These are phyloP conservation scores for Talaromyces atroroseus DNA, from an alignment of 2,329 filamentous ascomycete genomes.

Conservation along the genomic window DNA sequence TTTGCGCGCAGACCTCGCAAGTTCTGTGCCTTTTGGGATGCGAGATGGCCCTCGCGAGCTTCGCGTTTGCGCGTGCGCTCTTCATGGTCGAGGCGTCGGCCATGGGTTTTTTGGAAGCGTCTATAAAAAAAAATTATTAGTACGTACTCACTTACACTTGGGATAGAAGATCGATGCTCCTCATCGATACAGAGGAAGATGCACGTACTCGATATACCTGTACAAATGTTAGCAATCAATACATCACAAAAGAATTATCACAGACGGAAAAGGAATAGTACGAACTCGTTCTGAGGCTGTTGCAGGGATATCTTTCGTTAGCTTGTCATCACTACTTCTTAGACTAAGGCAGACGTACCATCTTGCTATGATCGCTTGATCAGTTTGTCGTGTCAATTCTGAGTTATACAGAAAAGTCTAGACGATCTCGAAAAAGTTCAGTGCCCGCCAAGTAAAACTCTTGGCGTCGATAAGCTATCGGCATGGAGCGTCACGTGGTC, in stretches of 20 bases:
- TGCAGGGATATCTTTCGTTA: neutral
- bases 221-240: slow-evolving; percentile 1
- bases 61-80: slow-evolving; percentile 81
- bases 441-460: neutral
- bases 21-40: slow-evolving; percentile 86
- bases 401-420: neutral
- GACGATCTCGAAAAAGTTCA: neutral
- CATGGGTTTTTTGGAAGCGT: slow-evolving; percentile 14
- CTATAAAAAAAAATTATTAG: neutral
- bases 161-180: too few relatives aligned
- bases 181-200: too few relatives aligned
- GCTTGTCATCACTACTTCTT: neutral
- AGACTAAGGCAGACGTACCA: slow-evolving; percentile 1
- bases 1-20: slow-evolving; percentile 87
- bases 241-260: too few relatives aligned
- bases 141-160: too few relatives aligned
- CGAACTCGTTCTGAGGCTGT: slow-evolving; percentile 42
- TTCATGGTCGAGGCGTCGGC: slow-evolving; percentile 65
- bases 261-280: slow-evolving; percentile 14
- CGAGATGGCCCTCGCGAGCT: slow-evolving; percentile 84
- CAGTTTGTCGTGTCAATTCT: neutral
- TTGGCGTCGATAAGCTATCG: neutral
- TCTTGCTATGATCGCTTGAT: neutral
- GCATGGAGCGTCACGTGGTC: slow-evolving; percentile 22
- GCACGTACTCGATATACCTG: slow-evolving; percentile 64